Conservation (phyloP, 495 filamentous ascomycete genomes). For the Clohesyomyces aquaticus region DNA sequence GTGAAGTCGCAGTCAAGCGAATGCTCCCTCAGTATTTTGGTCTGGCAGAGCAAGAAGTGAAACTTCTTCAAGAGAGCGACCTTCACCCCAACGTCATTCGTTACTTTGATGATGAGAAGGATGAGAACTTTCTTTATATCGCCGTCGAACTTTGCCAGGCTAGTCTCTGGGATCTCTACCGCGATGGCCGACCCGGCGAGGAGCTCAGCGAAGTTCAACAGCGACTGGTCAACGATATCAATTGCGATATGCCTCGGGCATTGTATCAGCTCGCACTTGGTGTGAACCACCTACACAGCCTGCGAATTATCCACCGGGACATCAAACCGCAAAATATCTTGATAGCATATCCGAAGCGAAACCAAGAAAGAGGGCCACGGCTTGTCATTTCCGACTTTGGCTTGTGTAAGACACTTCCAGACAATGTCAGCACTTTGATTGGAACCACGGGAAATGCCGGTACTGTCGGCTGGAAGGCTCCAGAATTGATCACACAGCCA, state of each 20-base stretch:
- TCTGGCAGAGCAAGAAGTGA: conserved; percentile 91
- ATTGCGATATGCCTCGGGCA: conserved; percentile 62
- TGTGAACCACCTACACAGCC: conserved; percentile 81
- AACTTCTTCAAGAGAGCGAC: conserved; percentile 86
- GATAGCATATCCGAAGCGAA: conserved; percentile 61
- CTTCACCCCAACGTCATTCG: conserved; percentile 96
- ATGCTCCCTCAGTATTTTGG: conserved; percentile 96
- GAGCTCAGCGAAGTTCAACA: conserved; percentile 38
- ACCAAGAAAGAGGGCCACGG: conserved; percentile 60
- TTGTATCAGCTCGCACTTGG: conserved; percentile 86
- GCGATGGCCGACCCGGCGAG: conserved; percentile 46
- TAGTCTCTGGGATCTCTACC: conserved; percentile 85
- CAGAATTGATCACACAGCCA: conserved; percentile 74
- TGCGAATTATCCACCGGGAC: conserved; percentile 95
- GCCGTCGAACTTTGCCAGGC: conserved; percentile 94
- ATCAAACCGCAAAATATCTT: conserved; percentile 97
- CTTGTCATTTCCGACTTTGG: conserved; percentile 97
- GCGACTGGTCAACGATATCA: conserved; percentile 58
- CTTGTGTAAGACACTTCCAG: conserved; percentile 96
- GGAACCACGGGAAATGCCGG: conserved; percentile 93
- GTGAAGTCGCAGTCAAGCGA: conserved; percentile 92
- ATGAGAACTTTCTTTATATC: conserved; percentile 92
- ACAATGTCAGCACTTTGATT: conserved; percentile 90
- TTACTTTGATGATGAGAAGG: conserved; percentile 88
- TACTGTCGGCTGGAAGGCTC: conserved; percentile 93